Base-by-base conservation (phyloP, 257 asterid genomes). In the Jacaranda copaia region DNA sequence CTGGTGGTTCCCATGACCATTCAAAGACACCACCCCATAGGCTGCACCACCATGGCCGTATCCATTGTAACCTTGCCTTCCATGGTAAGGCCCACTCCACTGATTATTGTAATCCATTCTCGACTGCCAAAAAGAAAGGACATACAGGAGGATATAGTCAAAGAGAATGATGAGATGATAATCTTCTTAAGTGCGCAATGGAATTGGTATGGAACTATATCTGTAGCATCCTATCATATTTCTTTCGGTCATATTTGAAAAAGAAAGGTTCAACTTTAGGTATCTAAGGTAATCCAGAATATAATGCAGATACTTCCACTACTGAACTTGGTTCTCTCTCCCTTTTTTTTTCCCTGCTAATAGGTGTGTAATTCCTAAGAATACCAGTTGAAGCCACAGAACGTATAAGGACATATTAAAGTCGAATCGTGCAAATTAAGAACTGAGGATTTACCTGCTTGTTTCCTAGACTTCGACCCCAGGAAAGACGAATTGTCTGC, bases 401-500 rank as follows among this genome's bases (percentile, higher is more conserved):
- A 65, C 36, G 35, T 16, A 13, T 5, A 32, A 35, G 46, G 19
- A 6, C n/a, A 4, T 35, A 61, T 13, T 25, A 3, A 8, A 48
- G 18, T 13, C 5, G 53, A 8, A 36, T 12, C 5, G n/a, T 51
- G 35, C 45, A 19, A 57, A 35, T 18, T 16, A 55, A 77, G n/a
- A 63, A 60, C 11, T 1, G 51, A 39, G 58, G 61, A 43, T 45
- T 52, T 81, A 88, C 93, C 88, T 88, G 88, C 79, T 77, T 86
- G 83, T 85, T 79, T 12, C 81, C 82, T 18, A 77, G 81, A 66
- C 72, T 86, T 70, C 93, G 85, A n/a, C 93, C 93, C 90, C 93
- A 88, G 49, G 93, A 88, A 71, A 88, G 90, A 48, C 93, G 90
- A 66, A 88, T 88, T 58, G 88, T 84, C 87, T 86, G 90, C 89